Conservation (phyloP, 169 alveolate genomes). For the Besnoitia besnoiti region DNA sequence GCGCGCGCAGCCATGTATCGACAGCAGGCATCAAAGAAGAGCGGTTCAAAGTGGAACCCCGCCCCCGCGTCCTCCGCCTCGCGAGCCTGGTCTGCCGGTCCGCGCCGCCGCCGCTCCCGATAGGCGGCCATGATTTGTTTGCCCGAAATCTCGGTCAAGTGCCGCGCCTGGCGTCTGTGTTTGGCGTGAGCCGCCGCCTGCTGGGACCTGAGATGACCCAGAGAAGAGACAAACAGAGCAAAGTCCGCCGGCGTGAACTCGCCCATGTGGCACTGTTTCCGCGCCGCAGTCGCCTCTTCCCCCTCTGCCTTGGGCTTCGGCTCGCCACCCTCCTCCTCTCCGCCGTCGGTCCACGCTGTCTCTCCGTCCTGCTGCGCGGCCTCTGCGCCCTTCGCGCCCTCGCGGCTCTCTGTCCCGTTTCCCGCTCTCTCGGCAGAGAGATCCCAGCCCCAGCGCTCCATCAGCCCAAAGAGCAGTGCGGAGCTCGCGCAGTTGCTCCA, state of each 20-base stretch:
- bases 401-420: not conserved
- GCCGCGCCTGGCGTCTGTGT: not conserved
- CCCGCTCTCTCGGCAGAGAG: not conserved
- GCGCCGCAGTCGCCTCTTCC: not conserved
- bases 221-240: not conserved
- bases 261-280: not conserved
- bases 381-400: not conserved
- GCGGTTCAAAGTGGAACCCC: not conserved
- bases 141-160: not conserved
- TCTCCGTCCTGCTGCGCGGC: not conserved
- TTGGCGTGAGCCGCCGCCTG: not conserved
- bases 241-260: not conserved
- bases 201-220: not conserved
- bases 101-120: not conserved
- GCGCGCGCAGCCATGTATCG: not conserved
- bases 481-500: conserved; percentile 8
- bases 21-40: conserved; percentile 9
- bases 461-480: not conserved
- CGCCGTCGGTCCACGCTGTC: no score
- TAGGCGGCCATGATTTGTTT: not conserved
- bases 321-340: not conserved
- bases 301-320: not conserved
- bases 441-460: not conserved
- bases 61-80: not conserved
- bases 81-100: not conserved